Evolutionary conservation across 2,329 filamentous ascomycete species (phyloP), one percentile per base, ranked within the genome.

Genomic region (Eurotiales sp.): DNA sequence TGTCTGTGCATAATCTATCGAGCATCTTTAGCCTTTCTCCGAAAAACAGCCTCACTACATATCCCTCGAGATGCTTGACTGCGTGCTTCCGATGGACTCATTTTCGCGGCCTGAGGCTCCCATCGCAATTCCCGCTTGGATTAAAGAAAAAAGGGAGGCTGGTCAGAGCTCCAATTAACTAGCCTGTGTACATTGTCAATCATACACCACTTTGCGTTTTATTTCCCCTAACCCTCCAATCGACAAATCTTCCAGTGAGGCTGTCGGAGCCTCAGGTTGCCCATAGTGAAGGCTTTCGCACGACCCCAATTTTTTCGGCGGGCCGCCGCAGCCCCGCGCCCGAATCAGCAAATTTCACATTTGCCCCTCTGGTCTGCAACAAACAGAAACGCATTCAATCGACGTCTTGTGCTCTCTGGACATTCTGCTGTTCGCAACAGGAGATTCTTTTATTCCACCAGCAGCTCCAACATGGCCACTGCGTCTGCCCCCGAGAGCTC

Each of bases 401-500:
- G 19, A n/a, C n/a, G 43, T 27, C 30, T 49, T 19, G 11, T 11
- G 25, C 5, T 27, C 25, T 27, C 25, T 27, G 25, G 25, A 27
- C 29, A 19, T 36, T 21, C 30, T 42, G 15, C 39, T 22, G 43
- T 25, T n/a, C 39, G 25, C 25, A 17, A 6, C 10, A 29, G n/a
- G 22, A n/a, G 36, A n/a, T 14, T 19, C 3, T n/a, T 23, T 12
- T 42, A 17, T 19, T 34, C 32, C 19, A 30, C 30, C 19, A 45
- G 42, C 14, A 14, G 30, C 30, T n/a, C n/a, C 44, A 62, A 47
- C 40, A 63, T 63, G 61, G 60, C 61, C n/a, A 62, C 66, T 50
- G 65, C 65, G 47, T 63, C 65, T 42, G 64, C 70, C 40, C 70
- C 70, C 53, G 63, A 69, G 56, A 64, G 69, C 56, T 71, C 72